Conservation (phyloP, 78 protist species). For the Dictyostelium discoideum region DNA sequence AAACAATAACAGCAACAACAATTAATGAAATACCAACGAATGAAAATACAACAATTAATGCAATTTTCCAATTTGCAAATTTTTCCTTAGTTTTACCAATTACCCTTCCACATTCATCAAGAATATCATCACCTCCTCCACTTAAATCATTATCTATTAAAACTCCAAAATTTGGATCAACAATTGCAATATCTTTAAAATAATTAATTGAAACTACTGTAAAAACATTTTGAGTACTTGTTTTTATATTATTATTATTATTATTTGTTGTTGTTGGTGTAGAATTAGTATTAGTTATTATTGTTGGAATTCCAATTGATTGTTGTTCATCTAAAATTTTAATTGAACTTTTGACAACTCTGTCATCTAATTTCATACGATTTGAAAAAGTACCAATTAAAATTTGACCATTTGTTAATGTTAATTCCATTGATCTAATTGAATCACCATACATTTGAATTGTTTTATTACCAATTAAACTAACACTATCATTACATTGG, state of each 20-base stretch:
- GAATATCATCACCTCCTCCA: not conserved
- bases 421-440: conserved; percentile 1
- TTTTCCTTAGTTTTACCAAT: not conserved
- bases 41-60: not conserved
- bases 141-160: not conserved
- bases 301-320: not conserved
- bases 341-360: not conserved
- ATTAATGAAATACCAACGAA: not conserved
- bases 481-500: not conserved
- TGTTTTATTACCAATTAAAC: not conserved
- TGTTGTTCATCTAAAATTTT: not conserved
- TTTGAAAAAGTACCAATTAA: not conserved
- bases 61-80: conserved; percentile 1
- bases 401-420: not conserved
- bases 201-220: not conserved
- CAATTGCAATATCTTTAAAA: not conserved
- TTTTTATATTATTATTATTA: not conserved
- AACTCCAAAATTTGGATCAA: conserved; percentile 26
- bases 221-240: not conserved
- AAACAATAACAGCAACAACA: not conserved
- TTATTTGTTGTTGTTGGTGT: not conserved
- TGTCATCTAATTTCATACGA: not conserved
- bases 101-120: not conserved
- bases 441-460: conserved; percentile 26
- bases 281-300: not conserved